phyloP scores from a whole-genome alignment of 768 basidiomycete species.

The Imleria badia region DNA sequence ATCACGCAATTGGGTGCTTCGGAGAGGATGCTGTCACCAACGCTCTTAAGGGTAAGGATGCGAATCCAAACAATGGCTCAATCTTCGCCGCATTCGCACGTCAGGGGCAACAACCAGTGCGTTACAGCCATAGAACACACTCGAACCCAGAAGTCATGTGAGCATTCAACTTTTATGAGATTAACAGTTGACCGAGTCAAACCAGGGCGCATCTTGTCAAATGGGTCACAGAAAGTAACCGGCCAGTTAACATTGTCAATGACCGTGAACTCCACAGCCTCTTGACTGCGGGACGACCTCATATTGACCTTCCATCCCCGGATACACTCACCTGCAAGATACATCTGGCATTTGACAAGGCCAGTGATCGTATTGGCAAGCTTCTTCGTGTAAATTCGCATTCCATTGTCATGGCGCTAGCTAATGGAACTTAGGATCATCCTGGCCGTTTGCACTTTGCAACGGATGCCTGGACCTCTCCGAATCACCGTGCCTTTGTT shows the following conservation, averaged over 20 bases:
- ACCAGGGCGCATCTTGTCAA: background rate
- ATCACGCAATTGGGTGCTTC: background rate
- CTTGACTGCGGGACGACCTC: background rate
- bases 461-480: background rate
- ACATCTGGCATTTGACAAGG: too few relatives aligned
- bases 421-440: too few relatives aligned
- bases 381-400: too few relatives aligned
- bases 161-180: too few relatives aligned
- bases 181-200: too few relatives aligned
- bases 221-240: conserved; percentile 4
- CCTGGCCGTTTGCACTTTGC: background rate
- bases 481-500: background rate
- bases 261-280: background rate
- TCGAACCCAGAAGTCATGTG: background rate
- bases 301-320: too few relatives aligned
- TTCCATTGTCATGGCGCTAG: too few relatives aligned
- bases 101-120: background rate
- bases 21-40: background rate
- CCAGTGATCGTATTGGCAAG: too few relatives aligned
- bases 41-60: background rate
- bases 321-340: too few relatives aligned
- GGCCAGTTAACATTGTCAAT: background rate
- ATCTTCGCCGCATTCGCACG: background rate
- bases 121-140: background rate
- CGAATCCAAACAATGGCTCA: background rate